Base-by-base conservation (phyloP, 768 basidiomycete species). In the Exidia glandulosa region DNA sequence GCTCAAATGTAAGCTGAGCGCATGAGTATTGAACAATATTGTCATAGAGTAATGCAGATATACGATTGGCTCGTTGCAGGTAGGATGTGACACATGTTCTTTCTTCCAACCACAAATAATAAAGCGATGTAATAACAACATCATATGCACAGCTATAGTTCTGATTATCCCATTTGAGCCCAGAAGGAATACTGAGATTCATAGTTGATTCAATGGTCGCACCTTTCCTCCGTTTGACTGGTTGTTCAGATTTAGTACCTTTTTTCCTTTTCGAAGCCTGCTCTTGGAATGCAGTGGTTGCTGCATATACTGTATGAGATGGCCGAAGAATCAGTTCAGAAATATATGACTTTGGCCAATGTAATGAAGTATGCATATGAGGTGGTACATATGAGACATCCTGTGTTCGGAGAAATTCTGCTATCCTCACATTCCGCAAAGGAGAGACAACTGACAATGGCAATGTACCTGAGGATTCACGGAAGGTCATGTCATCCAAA, bases 121-220 rank as follows among this genome's bases (percentile, higher is more conserved):
- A 67, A 4, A 73, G 50, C 3, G 67, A 57, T 1, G 66, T 60
- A 30, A 73, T 57, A 3, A 66, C 34, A 13, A 66, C n/a, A 57
- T 73, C 72, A 65, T 73, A 73, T 10, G 68, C 67, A 65, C 71
- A 73, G 41, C 71, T 72, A 36, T 69, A 65, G 57, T 68, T 61
- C 16, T 34, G 68, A 25, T 65, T 31, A 32, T 56, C 54, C 70
- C 70, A 71, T 33, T 27, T 37, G 45, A 62, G 59, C 23, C 66
- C 66, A 10, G 33, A 45, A 14, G 59, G 45, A 34, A 47, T 31
- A 58, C 55, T 34, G 14, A 23, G 25, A 32, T 37, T 37, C 16
- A 36, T 6, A 36, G 16, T 6, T 6, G 34, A 7, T 16, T 36
- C 9, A 36, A 6, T 7, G 16, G 16, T 36, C 16, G 16, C 34